These are phyloP conservation scores for Paraphaeosphaeria sporulosa DNA, from an alignment of 2,329 filamentous ascomycete species.

Conservation along the genomic window DNA sequence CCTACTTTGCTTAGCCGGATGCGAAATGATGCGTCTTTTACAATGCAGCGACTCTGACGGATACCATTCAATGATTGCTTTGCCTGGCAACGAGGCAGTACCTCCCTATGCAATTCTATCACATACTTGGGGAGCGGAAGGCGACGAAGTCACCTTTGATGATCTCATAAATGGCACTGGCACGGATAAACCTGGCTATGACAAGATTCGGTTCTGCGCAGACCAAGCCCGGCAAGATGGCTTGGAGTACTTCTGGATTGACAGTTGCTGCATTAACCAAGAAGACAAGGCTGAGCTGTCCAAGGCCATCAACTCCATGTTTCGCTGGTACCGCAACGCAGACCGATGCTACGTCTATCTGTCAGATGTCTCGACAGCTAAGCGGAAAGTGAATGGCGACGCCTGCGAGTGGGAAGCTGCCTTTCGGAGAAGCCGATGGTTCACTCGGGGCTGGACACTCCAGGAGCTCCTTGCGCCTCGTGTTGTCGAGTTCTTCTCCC, in stretches of 20 bases:
- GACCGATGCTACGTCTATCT: not conserved
- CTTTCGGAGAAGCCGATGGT: no score
- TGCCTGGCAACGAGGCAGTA: no score
- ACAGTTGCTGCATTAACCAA: not conserved
- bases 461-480: no score
- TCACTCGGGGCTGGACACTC: no score
- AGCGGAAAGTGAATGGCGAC: no score
- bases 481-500: no score
- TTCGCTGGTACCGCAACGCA: not conserved
- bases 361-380: no score
- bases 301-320: not conserved
- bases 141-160: not conserved
- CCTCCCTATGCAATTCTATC: slow-evolving; percentile 1
- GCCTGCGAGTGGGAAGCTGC: no score
- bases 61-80: no score
- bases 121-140: not conserved
- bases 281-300: not conserved
- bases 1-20: no score
- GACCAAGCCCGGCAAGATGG: not conserved
- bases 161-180: not conserved
- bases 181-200: not conserved
- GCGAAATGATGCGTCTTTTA: no score
- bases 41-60: no score
- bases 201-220: not conserved
- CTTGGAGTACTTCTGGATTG: not conserved